Conservation (phyloP, 2,329 filamentous ascomycete species). For the Helotiales sp. region DNA sequence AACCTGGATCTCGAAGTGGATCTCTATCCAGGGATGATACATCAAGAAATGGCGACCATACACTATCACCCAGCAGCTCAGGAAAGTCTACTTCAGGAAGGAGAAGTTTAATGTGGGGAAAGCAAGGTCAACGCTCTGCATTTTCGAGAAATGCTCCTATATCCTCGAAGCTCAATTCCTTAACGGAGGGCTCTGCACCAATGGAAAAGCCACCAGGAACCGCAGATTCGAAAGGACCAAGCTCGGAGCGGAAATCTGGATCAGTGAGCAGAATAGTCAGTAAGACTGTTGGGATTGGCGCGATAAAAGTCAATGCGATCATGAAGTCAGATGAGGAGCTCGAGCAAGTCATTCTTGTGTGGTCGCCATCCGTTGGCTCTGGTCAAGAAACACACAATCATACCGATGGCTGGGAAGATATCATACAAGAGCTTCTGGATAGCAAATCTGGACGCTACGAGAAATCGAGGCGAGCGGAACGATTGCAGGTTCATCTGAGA, state of each 20-base stretch:
- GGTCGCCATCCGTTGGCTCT: slow-evolving; percentile 61
- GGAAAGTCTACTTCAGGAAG: slow-evolving; percentile 55
- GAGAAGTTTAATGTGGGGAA: slow-evolving; percentile 69
- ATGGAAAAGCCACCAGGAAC: slow-evolving; percentile 54
- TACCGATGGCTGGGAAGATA: slow-evolving; percentile 68
- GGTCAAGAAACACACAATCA: slow-evolving; percentile 58
- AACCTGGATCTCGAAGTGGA: slow-evolving; percentile 29
- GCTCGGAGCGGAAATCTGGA: slow-evolving; percentile 28
- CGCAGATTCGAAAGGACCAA: slow-evolving; percentile 50
- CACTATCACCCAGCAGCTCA: slow-evolving; percentile 43
- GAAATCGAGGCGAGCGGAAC: slow-evolving; percentile 70
- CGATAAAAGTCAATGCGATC: slow-evolving; percentile 73
- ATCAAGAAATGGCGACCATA: slow-evolving; percentile 35
- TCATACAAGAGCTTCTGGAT: slow-evolving; percentile 72
- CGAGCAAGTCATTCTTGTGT: slow-evolving; percentile 76
- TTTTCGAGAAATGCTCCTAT: slow-evolving; percentile 50
- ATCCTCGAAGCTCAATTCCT: slow-evolving; percentile 50
- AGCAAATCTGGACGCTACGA: slow-evolving; percentile 74
- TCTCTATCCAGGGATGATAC: slow-evolving; percentile 28
- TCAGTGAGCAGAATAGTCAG: slow-evolving; percentile 52
- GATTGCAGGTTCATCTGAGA: slow-evolving; percentile 76
- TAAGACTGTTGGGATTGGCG: slow-evolving; percentile 73
- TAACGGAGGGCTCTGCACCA: slow-evolving; percentile 35
- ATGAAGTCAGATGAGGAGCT: slow-evolving; percentile 70
- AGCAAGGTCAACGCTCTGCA: slow-evolving; percentile 53